phyloP scores from a whole-genome alignment of 805 yeast genomes.

The Hanseniaspora hatyaiensis region DNA sequence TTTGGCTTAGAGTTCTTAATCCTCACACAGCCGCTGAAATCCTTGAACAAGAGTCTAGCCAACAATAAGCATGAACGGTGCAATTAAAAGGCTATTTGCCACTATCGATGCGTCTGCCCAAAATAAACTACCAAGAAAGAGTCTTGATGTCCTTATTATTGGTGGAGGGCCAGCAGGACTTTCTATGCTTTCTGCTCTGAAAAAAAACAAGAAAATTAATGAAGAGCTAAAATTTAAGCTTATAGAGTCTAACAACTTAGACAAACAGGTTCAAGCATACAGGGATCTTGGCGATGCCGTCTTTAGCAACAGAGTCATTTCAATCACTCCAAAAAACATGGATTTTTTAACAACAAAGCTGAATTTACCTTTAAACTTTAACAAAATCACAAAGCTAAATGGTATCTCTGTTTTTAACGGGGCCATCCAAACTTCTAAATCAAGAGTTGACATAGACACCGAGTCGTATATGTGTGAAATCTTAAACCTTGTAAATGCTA shows the following conservation, averaged over 20 bases:
- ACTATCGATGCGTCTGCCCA: too few species aligned
- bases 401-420: conserved; percentile 82
- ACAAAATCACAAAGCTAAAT: conserved; percentile 70
- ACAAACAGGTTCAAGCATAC: conserved; percentile 3
- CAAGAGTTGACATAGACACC: conserved; percentile 51
- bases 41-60: too few species aligned
- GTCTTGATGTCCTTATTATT: conserved; percentile 55
- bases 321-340: conserved; percentile 73
- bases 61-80: too few species aligned
- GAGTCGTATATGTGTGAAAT: conserved; percentile 82
- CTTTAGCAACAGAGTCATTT: conserved; percentile 70
- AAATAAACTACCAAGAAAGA: too few species aligned
- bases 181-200: conserved; percentile 62
- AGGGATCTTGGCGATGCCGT: conserved; percentile 30
- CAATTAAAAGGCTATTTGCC: too few species aligned
- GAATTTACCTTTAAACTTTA: conserved; percentile 60
- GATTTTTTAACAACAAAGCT: conserved; percentile 57
- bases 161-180: conserved; percentile 98
- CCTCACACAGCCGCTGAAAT: too few species aligned
- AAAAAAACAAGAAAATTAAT: conserved; percentile 32
- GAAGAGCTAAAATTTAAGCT: conserved; percentile 47
- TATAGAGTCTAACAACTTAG: conserved; percentile 59
- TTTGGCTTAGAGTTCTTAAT: too few species aligned
- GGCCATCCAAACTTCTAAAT: conserved; percentile 42
- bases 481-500: conserved; percentile 48